Conservation (phyloP, 352 stramenopile genomes). For the Phytophthora agathidicida region DNA sequence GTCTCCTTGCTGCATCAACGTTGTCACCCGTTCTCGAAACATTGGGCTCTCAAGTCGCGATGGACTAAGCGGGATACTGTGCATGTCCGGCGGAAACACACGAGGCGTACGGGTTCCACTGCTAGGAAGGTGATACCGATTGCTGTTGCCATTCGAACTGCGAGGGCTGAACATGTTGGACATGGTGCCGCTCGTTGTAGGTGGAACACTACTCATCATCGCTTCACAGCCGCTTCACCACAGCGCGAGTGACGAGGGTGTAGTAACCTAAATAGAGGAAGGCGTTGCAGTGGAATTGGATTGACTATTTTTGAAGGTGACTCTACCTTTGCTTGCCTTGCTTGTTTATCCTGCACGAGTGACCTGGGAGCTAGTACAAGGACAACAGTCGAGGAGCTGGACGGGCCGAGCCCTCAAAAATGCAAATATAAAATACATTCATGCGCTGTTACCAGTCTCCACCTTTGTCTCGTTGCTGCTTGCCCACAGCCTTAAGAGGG, state of each 20-base stretch:
- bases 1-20: constrained; percentile 77
- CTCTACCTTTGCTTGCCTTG: constrained; percentile 2
- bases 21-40: constrained; percentile 68
- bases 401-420: constrained; percentile 20
- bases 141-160: constrained; percentile 26
- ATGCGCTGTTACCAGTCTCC: constrained; percentile 26
- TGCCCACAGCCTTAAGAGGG: constrained; percentile 18
- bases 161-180: constrained; percentile 34
- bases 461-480: constrained; percentile 11
- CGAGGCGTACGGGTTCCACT: constrained; percentile 44
- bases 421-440: constrained; percentile 50
- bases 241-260: neutral
- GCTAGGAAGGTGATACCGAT: constrained; percentile 49
- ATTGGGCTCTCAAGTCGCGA: constrained; percentile 76
- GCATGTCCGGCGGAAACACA: constrained; percentile 60
- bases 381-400: neutral
- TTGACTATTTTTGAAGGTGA: constrained; percentile 27
- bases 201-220: constrained; percentile 22
- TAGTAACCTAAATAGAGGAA: constrained; percentile 21
- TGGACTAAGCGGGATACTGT: constrained; percentile 64
- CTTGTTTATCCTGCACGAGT: neutral
- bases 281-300: constrained; percentile 1
- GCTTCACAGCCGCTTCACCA: neutral
- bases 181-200: constrained; percentile 10
- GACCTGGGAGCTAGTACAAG: neutral